A percentile compares a stretch with the other conserved stretches of the same genome.
Conservation (phyloP, 2,329 filamentous ascomycete genomes). For the Acephala macrosclerotiorum region DNA sequence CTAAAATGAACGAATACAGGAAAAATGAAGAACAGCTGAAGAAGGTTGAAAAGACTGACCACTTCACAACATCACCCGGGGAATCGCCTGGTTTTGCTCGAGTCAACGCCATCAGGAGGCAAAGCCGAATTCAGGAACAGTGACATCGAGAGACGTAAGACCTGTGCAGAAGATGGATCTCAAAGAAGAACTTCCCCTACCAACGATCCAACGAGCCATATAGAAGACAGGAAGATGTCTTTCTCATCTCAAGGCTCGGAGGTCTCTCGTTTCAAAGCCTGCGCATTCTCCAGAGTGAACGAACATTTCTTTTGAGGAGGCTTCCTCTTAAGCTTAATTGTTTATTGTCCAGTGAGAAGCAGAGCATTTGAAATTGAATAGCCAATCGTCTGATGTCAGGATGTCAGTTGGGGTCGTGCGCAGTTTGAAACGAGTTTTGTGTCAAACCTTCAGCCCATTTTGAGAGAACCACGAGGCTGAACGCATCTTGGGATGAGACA, state of each 20-base stretch:
- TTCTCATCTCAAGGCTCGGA: background rate
- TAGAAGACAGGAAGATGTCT: background rate
- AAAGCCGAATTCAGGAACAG: background rate
- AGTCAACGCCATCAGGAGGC: background rate
- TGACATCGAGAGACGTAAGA: background rate
- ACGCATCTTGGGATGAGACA: no score
- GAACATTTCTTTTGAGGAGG: background rate
- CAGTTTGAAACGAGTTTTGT: background rate
- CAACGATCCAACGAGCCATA: background rate
- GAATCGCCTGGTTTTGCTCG: background rate
- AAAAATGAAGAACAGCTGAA: background rate
- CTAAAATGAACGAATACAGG: background rate
- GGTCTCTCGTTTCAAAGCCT: background rate
- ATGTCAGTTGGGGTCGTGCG: background rate
- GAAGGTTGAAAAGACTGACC: background rate
- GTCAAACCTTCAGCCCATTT: no score
- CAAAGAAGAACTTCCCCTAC: background rate
- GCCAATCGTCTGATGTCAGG: background rate
- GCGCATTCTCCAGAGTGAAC: no score
- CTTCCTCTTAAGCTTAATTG: no score
- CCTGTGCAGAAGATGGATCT: background rate
- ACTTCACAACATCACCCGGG: background rate
- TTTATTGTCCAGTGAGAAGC: background rate
- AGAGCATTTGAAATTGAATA: background rate
- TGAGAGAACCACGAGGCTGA: no score